phyloP scores from a whole-genome alignment of 257 asterid species.

The Solanum pinnatisectum region DNA sequence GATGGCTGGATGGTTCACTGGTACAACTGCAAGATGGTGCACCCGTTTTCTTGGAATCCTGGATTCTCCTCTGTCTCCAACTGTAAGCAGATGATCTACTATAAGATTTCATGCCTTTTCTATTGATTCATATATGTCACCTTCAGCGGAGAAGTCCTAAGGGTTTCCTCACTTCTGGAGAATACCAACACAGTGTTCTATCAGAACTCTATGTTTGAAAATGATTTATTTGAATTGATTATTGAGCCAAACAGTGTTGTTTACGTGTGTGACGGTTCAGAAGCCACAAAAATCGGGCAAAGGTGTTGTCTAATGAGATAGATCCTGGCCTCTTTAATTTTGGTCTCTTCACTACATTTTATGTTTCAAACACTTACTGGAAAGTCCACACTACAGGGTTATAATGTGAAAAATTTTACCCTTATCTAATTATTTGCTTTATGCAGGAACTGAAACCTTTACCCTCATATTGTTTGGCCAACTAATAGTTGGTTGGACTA shows the following conservation, averaged over 20 bases:
- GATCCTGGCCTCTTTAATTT: slow-evolving; percentile 86
- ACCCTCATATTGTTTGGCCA: not conserved
- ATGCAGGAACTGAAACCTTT: not conserved
- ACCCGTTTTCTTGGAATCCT: too few relatives aligned
- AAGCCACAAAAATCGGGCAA: slow-evolving; percentile 63
- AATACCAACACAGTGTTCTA: not conserved
- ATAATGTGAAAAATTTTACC: not conserved
- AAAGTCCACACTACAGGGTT: slow-evolving; percentile 73
- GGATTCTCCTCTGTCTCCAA: too few relatives aligned
- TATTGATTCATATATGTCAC: not conserved
- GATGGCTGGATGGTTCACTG: too few relatives aligned
- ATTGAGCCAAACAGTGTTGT: not conserved
- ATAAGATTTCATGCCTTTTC: not conserved
- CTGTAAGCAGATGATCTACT: not conserved
- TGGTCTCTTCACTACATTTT: slow-evolving; percentile 53
- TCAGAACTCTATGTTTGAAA: not conserved
- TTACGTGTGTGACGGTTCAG: slow-evolving; percentile 32
- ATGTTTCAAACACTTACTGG: slow-evolving; percentile 82
- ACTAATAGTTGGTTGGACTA: not conserved
- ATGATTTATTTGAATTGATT: not conserved
- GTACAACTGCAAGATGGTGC: too few relatives aligned
- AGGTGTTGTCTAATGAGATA: slow-evolving; percentile 73
- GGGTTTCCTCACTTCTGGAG: not conserved
- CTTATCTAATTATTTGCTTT: not conserved
- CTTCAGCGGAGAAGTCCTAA: not conserved